Evolutionary conservation across 257 asterid species (phyloP).

Genomic region (Nicotiana benthamiana): DNA sequence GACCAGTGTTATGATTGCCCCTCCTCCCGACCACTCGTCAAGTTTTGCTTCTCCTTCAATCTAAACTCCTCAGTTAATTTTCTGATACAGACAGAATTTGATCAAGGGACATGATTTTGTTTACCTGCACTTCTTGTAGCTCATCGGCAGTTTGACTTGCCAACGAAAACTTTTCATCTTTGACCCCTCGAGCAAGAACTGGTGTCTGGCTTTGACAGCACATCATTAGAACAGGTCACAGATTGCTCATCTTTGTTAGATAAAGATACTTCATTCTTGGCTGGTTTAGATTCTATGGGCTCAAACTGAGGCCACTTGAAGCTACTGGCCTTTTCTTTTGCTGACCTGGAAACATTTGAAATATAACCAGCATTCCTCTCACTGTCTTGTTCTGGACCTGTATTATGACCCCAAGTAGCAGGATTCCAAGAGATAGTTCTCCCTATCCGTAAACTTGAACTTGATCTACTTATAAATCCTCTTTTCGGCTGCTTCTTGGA

Average conservation of each 20-base stretch:
- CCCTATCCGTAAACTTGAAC: constrained; percentile 43
- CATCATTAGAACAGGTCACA: constrained; percentile 17
- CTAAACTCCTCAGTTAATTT: constrained; percentile 52
- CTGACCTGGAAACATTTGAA: constrained; percentile 57
- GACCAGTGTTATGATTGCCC: not conserved
- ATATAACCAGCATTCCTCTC: constrained; percentile 44
- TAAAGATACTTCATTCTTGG: constrained; percentile 20
- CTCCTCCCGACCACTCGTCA: constrained; percentile 57
- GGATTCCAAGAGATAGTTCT: constrained; percentile 73
- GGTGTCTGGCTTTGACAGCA: constrained; percentile 12
- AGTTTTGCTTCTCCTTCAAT: constrained; percentile 66
- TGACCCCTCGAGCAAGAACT: constrained; percentile 15
- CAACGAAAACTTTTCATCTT: constrained; percentile 28
- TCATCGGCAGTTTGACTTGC: constrained; percentile 30
- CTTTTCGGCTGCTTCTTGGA: constrained; percentile 51
- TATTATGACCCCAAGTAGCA: constrained; percentile 49
- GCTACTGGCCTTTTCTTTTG: constrained; percentile 51
- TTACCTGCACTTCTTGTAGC: constrained; percentile 35
- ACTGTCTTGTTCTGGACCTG: constrained; percentile 25
- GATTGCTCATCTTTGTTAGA: not conserved
- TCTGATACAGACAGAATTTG: constrained; percentile 36
- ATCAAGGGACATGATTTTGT: constrained; percentile 33
- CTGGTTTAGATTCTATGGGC: constrained; percentile 15
- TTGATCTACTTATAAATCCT: constrained; percentile 37
- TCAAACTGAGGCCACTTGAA: constrained; percentile 47